Conservation (phyloP, 148 eudicot genomes). For the Rhododendron ovatum region DNA sequence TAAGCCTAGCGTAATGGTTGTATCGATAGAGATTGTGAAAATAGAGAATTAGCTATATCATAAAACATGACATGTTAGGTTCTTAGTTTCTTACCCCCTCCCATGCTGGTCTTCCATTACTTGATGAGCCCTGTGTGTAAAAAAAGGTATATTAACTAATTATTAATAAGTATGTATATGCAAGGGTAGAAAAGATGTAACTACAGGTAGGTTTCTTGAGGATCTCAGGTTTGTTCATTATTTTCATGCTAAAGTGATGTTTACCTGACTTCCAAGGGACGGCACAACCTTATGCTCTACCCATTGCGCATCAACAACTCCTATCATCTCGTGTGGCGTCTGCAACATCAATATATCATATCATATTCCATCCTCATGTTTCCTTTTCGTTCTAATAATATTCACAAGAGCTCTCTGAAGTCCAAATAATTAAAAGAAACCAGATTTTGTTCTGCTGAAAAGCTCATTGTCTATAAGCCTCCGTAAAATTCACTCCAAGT, state of each 20-base stretch:
- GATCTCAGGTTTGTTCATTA: not conserved
- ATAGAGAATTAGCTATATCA: not conserved
- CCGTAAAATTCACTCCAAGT: not conserved
- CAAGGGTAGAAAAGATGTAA: not conserved
- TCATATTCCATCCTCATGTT: not conserved
- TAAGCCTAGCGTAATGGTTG: not conserved
- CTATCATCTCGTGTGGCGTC: constrained; percentile 21
- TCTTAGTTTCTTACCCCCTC: constrained; percentile 1
- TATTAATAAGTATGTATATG: not conserved
- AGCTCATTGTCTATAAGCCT: not conserved
- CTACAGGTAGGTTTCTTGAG: not conserved
- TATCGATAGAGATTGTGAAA: not conserved
- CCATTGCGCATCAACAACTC: constrained; percentile 28
- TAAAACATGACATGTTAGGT: not conserved
- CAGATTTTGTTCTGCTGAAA: not conserved
- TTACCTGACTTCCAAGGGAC: constrained; percentile 20
- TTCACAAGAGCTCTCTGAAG: not conserved
- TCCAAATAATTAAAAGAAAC: not conserved
- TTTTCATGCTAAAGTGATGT: not conserved
- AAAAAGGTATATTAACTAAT: not conserved
- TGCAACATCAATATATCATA: not conserved
- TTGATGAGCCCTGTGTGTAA: not conserved
- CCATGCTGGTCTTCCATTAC: not conserved
- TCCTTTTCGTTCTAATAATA: not conserved
- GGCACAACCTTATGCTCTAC: constrained; percentile 21